Evolutionary conservation across 192 early-diverging fungal genomes (phyloP), one percentile per base, ranked within the genome.

Genomic region (Entomortierella parvispora): DNA sequence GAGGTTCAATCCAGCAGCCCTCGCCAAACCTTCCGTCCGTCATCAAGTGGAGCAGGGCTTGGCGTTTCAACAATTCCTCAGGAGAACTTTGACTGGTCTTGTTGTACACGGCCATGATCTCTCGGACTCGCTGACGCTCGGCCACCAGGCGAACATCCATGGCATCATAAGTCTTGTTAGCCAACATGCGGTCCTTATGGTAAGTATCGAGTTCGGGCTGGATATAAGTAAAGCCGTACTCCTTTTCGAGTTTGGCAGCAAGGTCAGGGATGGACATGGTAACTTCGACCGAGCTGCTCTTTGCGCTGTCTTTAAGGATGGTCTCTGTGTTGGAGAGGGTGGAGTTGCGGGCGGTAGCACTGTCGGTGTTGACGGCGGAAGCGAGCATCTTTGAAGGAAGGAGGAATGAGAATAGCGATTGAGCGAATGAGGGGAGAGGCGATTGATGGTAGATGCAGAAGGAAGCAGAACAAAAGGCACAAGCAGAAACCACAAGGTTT

Each of bases 1-100:
- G 94, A 12, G 86, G 83, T 49, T 92, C 87, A 23, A 95, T 89
- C 18, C 72, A 74, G 32, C 72, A 82, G 29, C 81, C 74, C 14
- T 91, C 84, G 18, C 82, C 90, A 22, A 85, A 71, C 1, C 62
- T 58, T 4, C 93, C 94, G 1, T 54, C 59, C 14, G 74, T 77
- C 15, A 77, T 37, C 15, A 63, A 20, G 23, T 68, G 37, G 0
- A 77, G 42, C 3, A 77, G 61, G 1, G 74, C 51, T 43, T 68
- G 42, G 18, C 74, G 74, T 42, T 68, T 63, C 26, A 68, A 50
- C 14, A 77, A 34, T 10, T 58, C 66, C 23, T 64, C 54, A 20
- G 65, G 53, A 0, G 65, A 51, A n/a, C 29, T 52, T 11, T 62
- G 54, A 0, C 59, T 63, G 9, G 74, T 47, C 5, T 34, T 8